Evolutionary conservation across 106 monocot species (phyloP).

Genomic region (Allium sativum): DNA sequence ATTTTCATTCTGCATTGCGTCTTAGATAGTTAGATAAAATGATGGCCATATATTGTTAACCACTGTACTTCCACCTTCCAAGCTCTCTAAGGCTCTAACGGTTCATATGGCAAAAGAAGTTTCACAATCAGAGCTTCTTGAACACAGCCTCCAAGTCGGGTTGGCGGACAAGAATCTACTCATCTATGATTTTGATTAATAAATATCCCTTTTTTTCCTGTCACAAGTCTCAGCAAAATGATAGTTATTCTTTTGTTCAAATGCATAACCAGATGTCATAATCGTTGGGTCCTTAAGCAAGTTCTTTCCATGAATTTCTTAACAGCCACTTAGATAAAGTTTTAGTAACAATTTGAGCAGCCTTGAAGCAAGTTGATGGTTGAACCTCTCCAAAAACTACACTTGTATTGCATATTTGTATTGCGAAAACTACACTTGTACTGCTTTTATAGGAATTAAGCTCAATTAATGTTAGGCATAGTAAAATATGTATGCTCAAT

Average conservation of each 20-base stretch:
- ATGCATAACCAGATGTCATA: too few relatives aligned
- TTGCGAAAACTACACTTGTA: too few relatives aligned
- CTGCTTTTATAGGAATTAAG: too few relatives aligned
- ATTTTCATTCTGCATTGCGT: too few relatives aligned
- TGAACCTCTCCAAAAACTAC: slow-evolving; percentile 28
- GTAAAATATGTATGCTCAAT: too few relatives aligned
- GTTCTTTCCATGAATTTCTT: slow-evolving; percentile 18
- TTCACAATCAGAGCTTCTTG: slow-evolving; percentile 20
- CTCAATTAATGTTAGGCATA: too few relatives aligned
- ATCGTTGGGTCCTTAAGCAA: not conserved
- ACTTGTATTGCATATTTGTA: too few relatives aligned
- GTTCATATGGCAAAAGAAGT: slow-evolving; percentile 15
- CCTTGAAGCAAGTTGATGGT: slow-evolving; percentile 31
- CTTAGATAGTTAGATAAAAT: too few relatives aligned
- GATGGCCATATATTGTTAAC: too few relatives aligned
- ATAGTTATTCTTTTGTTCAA: not conserved
- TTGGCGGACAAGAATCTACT: slow-evolving; percentile 29
- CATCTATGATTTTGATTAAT: slow-evolving; percentile 9
- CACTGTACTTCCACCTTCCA: not conserved
- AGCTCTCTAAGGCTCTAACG: too few relatives aligned
- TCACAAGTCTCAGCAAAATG: slow-evolving; percentile 4
- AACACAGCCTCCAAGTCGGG: slow-evolving; percentile 28
- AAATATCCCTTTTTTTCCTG: slow-evolving; percentile 5
- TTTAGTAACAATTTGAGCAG: slow-evolving; percentile 49
- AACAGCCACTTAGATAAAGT: slow-evolving; percentile 41